phyloP scores from a whole-genome alignment of 331 rosid genomes.

The Ulmus americana region DNA sequence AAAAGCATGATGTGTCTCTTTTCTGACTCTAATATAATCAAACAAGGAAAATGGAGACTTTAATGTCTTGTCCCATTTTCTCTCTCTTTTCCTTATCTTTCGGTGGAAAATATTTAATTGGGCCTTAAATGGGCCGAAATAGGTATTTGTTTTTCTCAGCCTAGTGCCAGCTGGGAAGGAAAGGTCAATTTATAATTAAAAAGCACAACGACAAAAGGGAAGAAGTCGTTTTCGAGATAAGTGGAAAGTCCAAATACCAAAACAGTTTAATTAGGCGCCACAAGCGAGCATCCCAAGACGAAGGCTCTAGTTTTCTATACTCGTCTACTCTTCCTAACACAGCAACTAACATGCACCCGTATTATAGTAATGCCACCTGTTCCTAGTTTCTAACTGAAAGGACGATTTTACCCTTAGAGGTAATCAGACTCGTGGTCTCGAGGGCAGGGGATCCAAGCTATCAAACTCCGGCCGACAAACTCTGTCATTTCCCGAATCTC shows the following conservation, averaged over 20 bases:
- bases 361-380: background rate
- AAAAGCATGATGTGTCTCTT: too few species aligned
- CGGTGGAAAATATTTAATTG: too few species aligned
- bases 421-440: background rate
- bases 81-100: too few species aligned
- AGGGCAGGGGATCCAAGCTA: constrained; percentile 17
- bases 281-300: constrained; percentile 16
- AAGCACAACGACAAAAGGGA: background rate
- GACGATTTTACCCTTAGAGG: background rate
- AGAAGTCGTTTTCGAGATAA: constrained; percentile 9
- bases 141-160: too few species aligned
- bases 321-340: background rate
- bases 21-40: too few species aligned
- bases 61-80: too few species aligned
- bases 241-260: constrained; percentile 25
- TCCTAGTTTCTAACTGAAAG: constrained; percentile 1
- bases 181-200: too few species aligned
- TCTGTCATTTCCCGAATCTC: constrained; percentile 62
- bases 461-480: constrained; percentile 38
- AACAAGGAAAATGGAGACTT: too few species aligned
- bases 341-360: background rate
- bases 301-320: constrained; percentile 1
- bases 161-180: too few species aligned
- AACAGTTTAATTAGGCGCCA: constrained; percentile 45
- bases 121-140: too few species aligned